Conservation (phyloP, 2,329 filamentous ascomycete genomes). For the Diaporthe batatas region DNA sequence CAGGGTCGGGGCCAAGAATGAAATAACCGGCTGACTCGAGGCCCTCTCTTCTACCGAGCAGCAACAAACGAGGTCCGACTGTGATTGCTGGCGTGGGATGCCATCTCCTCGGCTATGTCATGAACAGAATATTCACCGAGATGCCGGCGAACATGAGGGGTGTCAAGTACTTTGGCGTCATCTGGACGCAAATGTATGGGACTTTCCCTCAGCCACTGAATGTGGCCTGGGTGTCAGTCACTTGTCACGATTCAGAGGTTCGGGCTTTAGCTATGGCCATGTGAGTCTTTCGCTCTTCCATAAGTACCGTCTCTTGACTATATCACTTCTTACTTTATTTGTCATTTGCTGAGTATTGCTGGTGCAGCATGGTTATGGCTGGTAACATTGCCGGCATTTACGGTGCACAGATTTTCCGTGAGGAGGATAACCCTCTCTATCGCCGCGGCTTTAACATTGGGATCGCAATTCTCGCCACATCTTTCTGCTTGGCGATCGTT, state of each 20-base stretch:
- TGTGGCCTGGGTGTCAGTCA: constrained; percentile 12
- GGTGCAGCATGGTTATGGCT: constrained; percentile 11
- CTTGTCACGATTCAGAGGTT: constrained; percentile 9
- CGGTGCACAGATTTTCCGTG: constrained; percentile 1
- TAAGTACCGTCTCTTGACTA: too few species aligned
- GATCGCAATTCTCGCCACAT: background rate
- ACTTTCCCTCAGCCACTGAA: constrained; percentile 6
- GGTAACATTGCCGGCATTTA: constrained; percentile 14
- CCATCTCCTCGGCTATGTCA: constrained; percentile 10
- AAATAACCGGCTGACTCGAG: background rate
- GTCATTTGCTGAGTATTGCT: background rate
- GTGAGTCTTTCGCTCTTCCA: background rate
- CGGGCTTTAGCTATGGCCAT: constrained; percentile 16
- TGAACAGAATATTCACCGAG: constrained; percentile 11
- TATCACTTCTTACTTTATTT: background rate
- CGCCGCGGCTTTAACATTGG: background rate
- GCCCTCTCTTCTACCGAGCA: background rate
- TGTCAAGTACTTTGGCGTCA: constrained; percentile 5
- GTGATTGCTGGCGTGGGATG: constrained; percentile 14
- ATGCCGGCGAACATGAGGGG: background rate
- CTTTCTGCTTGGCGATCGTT: constrained; percentile 1
- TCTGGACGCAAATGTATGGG: constrained; percentile 15
- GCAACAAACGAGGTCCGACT: constrained; percentile 9
- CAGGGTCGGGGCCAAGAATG: background rate
- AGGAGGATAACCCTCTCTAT: constrained; percentile 4